Conservation (phyloP, 2,329 filamentous ascomycete species). For the Apiospora sp. region DNA sequence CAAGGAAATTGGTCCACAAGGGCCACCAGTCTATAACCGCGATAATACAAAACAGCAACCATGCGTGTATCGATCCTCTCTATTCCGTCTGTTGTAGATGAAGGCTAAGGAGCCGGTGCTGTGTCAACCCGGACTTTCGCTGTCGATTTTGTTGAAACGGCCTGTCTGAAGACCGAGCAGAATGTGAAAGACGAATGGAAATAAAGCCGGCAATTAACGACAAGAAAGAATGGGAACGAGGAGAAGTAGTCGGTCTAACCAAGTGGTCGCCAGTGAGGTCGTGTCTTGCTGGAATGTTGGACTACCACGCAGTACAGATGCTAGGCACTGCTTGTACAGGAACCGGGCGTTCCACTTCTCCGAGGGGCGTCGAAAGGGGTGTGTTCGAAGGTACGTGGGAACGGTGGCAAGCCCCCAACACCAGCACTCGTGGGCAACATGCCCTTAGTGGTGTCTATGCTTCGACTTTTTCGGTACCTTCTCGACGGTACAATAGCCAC, state of each 20-base stretch:
- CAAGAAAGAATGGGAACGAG: neutral
- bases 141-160: neutral
- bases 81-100: neutral
- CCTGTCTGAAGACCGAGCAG: neutral
- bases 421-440: neutral
- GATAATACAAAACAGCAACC: neutral
- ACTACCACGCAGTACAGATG: neutral
- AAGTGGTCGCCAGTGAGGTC: neutral
- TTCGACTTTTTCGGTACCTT: neutral
- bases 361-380: neutral
- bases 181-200: neutral
- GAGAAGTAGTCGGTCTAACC: neutral
- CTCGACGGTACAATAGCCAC: neutral
- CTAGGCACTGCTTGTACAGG: neutral
- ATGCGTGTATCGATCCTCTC: neutral
- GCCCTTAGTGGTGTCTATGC: neutral
- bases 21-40: neutral
- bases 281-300: neutral
- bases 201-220: neutral
- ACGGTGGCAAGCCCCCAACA: neutral
- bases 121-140: neutral
- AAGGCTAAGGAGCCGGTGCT: neutral
- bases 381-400: neutral
- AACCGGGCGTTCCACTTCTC: neutral
- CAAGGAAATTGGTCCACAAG: neutral